Percentiles rank a stretch among this genome's conserved stretches.
phyloP scores from a whole-genome alignment of 2,329 filamentous ascomycete genomes.

The Niveomyces coronatus region DNA sequence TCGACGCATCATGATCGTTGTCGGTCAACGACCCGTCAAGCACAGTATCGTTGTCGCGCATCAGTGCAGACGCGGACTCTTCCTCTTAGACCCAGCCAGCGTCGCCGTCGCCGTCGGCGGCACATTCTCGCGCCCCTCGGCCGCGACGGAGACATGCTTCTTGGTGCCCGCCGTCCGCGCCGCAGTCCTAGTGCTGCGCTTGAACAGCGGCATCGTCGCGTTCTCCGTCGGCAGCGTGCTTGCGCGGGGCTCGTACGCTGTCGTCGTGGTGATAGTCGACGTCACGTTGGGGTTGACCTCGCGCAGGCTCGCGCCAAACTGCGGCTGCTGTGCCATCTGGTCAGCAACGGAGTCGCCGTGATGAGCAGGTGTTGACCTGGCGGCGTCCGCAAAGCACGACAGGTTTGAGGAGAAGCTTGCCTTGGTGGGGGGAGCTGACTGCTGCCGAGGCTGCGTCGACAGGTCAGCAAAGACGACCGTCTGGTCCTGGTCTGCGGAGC shows the following conservation, averaged over 20 bases:
- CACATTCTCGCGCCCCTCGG: slow-evolving; percentile 43
- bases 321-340: too few species aligned
- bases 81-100: slow-evolving; percentile 39
- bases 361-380: slow-evolving; percentile 6
- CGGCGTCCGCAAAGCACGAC: slow-evolving; percentile 13
- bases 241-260: slow-evolving; percentile 31
- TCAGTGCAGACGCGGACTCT: slow-evolving; percentile 41
- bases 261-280: slow-evolving; percentile 27
- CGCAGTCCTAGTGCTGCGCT: slow-evolving; percentile 29
- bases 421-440: neutral
- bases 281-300: slow-evolving; percentile 45
- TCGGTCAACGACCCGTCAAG: too few species aligned
- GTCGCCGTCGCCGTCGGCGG: slow-evolving; percentile 21
- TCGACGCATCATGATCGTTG: too few species aligned
- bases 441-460: slow-evolving; percentile 11
- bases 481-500: slow-evolving; percentile 25
- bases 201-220: slow-evolving; percentile 34
- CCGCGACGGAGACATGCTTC: slow-evolving; percentile 21
- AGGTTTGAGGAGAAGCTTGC: slow-evolving; percentile 11
- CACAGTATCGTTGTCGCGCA: neutral
- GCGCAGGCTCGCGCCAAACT: slow-evolving; percentile 37
- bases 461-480: slow-evolving; percentile 34
- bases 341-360: slow-evolving; percentile 17
- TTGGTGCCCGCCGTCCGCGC: slow-evolving; percentile 22
- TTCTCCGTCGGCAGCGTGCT: slow-evolving; percentile 32